Evolutionary conservation across 1,139 yeast genomes (phyloP), one percentile per base, ranked within the genome.

Genomic region (Nakaseomyces kungkrabaensis): DNA sequence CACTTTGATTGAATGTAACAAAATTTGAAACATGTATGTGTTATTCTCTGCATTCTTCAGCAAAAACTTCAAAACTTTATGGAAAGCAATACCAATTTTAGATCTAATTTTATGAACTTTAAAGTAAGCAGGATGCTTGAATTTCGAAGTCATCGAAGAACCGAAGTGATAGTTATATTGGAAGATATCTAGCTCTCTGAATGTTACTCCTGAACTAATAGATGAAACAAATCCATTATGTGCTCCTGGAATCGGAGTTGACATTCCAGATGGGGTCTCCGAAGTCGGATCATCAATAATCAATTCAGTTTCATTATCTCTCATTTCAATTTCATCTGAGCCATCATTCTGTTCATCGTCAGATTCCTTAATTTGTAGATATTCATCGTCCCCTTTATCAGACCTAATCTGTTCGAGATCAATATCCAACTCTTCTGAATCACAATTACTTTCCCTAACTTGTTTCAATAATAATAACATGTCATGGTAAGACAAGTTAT

Each of bases 21-120:
- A 73, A 43, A 81, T 80, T 57, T 81, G 81, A 64, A 82, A 78
- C 17, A 86, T 67, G 17, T 79, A 78, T n/a, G 87, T 78, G 55
- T 87, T 85, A 55, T 85, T 89, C 50, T 77, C 81, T 50, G 76
- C 77, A 50, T 77, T 69, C 4, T 71, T 66, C 3, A 68, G 61
- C 54, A 89, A 65, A 57, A 76, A 78, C 38, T 69, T 63, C 56
- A 75, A 76, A 24, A 85, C 69, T 5, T 73, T 71, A 59, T 87
- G 95, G 49, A 92, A 74, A 50, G 79, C 71, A 51, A 74, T 72
- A 0, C 96, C 97, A 43, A 89, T 74, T 46, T 72, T 65, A 32
- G 76, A 72, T 51, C 95, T 76, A 11, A 79, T 69, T 25, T 75
- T 72, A 60, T 87, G 96, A 11, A 90, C 69, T 50, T 75, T 74